Base-by-base conservation (phyloP, 1,139 yeast species). In the Zygoascus hellenicus region DNA sequence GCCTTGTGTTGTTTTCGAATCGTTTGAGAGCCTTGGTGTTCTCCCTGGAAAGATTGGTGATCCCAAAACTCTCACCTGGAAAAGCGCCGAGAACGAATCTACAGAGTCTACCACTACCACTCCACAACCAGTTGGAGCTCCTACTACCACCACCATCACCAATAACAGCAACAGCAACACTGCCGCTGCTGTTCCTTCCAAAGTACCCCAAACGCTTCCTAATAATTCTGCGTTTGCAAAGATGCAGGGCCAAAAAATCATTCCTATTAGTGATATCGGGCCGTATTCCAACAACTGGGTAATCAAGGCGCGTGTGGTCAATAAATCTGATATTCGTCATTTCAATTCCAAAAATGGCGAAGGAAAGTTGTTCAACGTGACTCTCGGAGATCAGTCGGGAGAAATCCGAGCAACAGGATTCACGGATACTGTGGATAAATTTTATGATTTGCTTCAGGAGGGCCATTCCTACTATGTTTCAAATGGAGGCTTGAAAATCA, bases 331-430 rank as follows among this genome's bases (percentile, higher is more conserved):
- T 53, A 75, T 92, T 58, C 83, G 89, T 67, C 83, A 85, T 37
- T 94, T 94, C 92, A 78, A 86, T 46, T 89, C 89, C 60, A 81
- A 80, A 49, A 77, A 82, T 59, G 96, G 96, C 51, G 89, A 84
- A 55, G 98, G 98, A 47, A 86, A 87, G 64, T 75, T 94, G 51
- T 88, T 94, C 70, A 84, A 84, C 58, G 88, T 88, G 37, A 87
- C 89, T 57, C 80, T 94, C 55, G 70, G 90, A 54, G 99, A 94
- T 63, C 96, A 94, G 63, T 84, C 96, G 5, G 96, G 95, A 59
- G 98, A 92, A 69, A 94, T 94, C 58, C 78, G 95, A 60, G 97
- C 96, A 13, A 89, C 97, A 7, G 97, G 95, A 3, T 94, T 94
- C 67, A 87, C 86, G 63, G 94, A 88, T 40, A 76, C 78, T 55